Base-by-base conservation (phyloP, 441 rosid genomes). In the Croton laevigatus region DNA sequence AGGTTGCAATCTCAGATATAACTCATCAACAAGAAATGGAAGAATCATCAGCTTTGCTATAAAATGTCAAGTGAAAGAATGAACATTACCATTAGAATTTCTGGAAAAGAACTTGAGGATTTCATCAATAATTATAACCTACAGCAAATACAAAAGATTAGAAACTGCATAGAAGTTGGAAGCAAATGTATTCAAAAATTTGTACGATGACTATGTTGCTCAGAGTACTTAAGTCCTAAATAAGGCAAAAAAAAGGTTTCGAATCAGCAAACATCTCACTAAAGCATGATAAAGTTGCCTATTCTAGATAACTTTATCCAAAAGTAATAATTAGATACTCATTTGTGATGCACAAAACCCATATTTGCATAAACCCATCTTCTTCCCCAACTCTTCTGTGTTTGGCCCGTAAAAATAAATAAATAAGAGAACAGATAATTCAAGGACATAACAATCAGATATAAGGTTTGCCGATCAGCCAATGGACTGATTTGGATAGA, bases 121-220 rank as follows among this genome's bases (percentile, higher is more conserved):
- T 81, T 95, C 99, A 68, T 95, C 99, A 58, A 95, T 92, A 62
- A 95, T 82, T 76, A 95, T 86, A 67, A 95, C 99, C 99, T 95
- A 72, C 80, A 84, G 49, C 64, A 63, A 53, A 65, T 13, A 59
- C 22, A 73, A 14, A 65, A 58, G 23, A 59, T 67, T 6, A 48
- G 23, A 32, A 71, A 63, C 48, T 55, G 12, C 3, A n/a, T n/a
- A n/a, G n/a, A n/a, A n/a, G n/a, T 5, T 32, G 36, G 27, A 71
- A 14, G 51, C 51, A 23, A 64, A 49, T 6, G 2, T n/a, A 52
- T 32, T 40, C n/a, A 46, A 42, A 48, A 40, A 34, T 46, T 44
- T 12, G 17, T 10, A 20, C 37, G 59, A 20, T n/a, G 12, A 51
- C 61, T 49, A 38, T n/a, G 13, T 48, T 8, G 20, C 7, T n/a